Evolutionary conservation across 768 basidiomycete genomes (phyloP), one percentile per base, ranked within the genome.

Genomic region (Boletus sp.): DNA sequence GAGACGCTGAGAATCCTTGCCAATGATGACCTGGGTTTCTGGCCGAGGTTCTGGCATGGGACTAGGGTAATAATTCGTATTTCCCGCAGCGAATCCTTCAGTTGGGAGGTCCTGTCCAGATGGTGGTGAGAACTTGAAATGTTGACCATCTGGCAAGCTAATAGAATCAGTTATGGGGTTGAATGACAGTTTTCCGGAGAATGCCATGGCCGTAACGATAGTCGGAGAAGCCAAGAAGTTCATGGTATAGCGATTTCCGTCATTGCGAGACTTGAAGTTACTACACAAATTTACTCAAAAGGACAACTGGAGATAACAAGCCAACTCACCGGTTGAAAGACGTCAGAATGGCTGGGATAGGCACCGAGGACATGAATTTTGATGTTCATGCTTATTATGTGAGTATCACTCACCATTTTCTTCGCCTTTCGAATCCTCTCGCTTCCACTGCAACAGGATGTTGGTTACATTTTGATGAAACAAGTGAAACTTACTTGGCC

Each of bases 191-290:
- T 84, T 88, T 39, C 96, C 97, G 9, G 93, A 88, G 75, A 98
- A 98, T 1, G 95, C 86, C 92, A 96, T 94, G 1, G 97, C 97
- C 20, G 97, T 98, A 18, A 98, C 97, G 56, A 97, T 81, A 35
- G 94, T 96, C 1, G 97, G 97, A 5, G 95, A 98, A 8, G 96
- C 94, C 56, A 99, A 82, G 78, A 99, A 98, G 74, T 98, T 98
- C 93, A 96, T 92, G 15, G 95, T 98, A 54, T 86, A 78, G 39
- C 82, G 79, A 71, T 98, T 98, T 24, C 95, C 97, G 67, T 99
- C 97, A 70, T 99, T 99, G 63, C 97, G 84, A 3, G 94, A 94
- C 76, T 93, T 94, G 82, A 90, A 90, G 72, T 90, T 90, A 44
- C 83, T 82, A 57, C 28, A 53, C 30, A 39, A 50, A 20, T 24